Evolutionary conservation across 2,329 filamentous ascomycete genomes (phyloP), one percentile per base, ranked within the genome.

Genomic region (Colletotrichum godetiae): DNA sequence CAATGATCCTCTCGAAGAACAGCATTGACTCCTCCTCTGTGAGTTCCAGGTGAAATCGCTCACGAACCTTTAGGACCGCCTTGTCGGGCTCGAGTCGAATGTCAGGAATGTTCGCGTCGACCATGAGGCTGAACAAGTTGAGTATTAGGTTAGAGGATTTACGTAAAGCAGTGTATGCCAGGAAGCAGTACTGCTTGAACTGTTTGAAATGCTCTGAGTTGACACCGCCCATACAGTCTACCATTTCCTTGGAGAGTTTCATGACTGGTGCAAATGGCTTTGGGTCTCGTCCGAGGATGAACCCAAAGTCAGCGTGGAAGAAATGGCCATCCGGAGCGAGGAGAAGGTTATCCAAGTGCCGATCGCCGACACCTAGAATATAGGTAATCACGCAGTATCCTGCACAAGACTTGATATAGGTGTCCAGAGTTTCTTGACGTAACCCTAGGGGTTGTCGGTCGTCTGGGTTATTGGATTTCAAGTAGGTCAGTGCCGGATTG

Each of bases 311-410:
- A 35, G 96, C 95, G 81, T 99, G 97, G 88, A 99, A 98, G 86
- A 99, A 99, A 82, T 97, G 95, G 0, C 92, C 97, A 77, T 95
- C 93, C 0, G 97, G 95, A 0, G 95, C 91, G 5, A 99, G 90
- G 31, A 99, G 91, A 1, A 99, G 90, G 79, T 99, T 99, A 81
- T 99, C 97, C 2, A 98, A 89, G 83, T 99, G 97, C 1, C 97
- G 92, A 81, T 99, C 97, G 24, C 97, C 97, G 3, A 99, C 97
- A 37, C 97, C 97, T 13, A 99, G 90, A 19, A 99, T 94, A 82
- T 99, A 99, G 0, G 97, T 99, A 77, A 99, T 98, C 15, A 99
- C 97, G 82, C 97, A 98, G 84, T 99, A 99, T 42, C 97, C 97
- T 0, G 97, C 97, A 80, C 97, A 98, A 0, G 95, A 98, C 80